Evolutionary conservation across 2,329 filamentous ascomycete species (phyloP).

Genomic region (Cercospora janseana): DNA sequence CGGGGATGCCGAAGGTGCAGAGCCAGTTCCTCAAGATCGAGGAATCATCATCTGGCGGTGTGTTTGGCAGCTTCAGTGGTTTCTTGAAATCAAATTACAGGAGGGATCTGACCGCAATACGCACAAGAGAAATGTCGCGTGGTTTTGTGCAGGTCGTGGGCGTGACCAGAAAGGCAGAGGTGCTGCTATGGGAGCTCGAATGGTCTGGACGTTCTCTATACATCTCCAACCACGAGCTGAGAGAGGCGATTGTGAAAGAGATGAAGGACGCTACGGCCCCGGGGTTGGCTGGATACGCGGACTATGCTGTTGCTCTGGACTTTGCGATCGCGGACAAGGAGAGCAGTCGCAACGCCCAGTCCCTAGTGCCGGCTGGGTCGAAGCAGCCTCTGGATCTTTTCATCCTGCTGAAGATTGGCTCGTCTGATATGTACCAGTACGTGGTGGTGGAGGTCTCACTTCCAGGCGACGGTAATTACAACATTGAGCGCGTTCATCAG

Average conservation of each 20-base stretch:
- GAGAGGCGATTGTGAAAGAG: slow-evolving; percentile 61
- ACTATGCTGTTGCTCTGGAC: slow-evolving; percentile 60
- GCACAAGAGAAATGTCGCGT: slow-evolving; percentile 67
- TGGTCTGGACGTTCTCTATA: slow-evolving; percentile 80
- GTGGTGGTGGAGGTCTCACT: slow-evolving; percentile 71
- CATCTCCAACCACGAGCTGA: slow-evolving; percentile 68
- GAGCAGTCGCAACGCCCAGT: slow-evolving; percentile 24
- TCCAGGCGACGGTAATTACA: slow-evolving; percentile 47
- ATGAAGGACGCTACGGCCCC: slow-evolving; percentile 56
- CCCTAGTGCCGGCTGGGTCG: slow-evolving; percentile 26
- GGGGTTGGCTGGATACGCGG: slow-evolving; percentile 41
- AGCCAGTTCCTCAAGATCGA: slow-evolving; percentile 71
- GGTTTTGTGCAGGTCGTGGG: slow-evolving; percentile 84
- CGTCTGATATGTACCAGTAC: slow-evolving; percentile 56
- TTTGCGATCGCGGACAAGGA: slow-evolving; percentile 62
- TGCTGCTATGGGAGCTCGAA: slow-evolving; percentile 86
- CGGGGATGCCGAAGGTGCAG: slow-evolving; percentile 78
- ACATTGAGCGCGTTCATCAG: slow-evolving; percentile 51
- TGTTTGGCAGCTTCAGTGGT: slow-evolving; percentile 78
- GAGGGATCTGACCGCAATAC: slow-evolving; percentile 76
- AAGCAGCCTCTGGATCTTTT: slow-evolving; percentile 32
- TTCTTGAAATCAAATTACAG: slow-evolving; percentile 68
- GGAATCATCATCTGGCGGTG: slow-evolving; percentile 58
- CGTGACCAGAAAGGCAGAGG: slow-evolving; percentile 70
- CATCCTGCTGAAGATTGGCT: slow-evolving; percentile 32